These are phyloP conservation scores for Austropuccinia psidii DNA, from an alignment of 1,284 basidiomycete genomes.

Conservation along the genomic window DNA sequence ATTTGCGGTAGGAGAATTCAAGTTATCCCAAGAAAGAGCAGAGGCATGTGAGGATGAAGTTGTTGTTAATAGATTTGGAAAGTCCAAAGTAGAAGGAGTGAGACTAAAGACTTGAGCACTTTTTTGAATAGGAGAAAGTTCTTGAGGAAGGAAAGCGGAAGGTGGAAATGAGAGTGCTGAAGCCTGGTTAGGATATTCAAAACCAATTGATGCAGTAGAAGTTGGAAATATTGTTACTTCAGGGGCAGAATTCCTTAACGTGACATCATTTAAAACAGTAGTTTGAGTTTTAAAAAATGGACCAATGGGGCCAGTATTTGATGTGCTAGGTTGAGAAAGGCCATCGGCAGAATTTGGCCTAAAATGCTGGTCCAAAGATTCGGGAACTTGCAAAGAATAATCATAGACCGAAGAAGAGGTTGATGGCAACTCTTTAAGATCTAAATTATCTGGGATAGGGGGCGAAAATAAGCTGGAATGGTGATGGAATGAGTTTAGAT, in stretches of 20 bases:
- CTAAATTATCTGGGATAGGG: too few species aligned
- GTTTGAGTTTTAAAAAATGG: conserved; percentile 11
- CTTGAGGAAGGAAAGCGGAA: background rate
- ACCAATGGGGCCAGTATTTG: background rate
- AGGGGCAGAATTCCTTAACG: too few species aligned
- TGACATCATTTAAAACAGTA: too few species aligned
- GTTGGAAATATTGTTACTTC: background rate
- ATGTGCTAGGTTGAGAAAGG: background rate
- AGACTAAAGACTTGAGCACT: background rate
- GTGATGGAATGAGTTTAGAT: too few species aligned
- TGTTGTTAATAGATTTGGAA: background rate
- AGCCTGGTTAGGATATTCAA: conserved; percentile 12
- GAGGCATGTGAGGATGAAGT: background rate
- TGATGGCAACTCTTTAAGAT: too few species aligned
- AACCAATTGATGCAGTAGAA: background rate
- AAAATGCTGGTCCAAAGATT: background rate
- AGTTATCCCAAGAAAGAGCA: background rate
- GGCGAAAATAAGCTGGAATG: too few species aligned
- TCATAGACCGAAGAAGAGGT: too few species aligned
- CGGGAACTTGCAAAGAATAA: background rate
- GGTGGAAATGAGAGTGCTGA: conserved; percentile 2
- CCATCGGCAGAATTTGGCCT: conserved; percentile 4
- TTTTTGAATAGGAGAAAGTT: background rate
- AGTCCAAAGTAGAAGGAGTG: background rate
- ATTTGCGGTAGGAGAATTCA: background rate